Percentiles rank a stretch among this genome's conserved stretches.
phyloP scores from a whole-genome alignment of 108 stramenopile genomes.

The Cyclotella choctawhatcheeana region DNA sequence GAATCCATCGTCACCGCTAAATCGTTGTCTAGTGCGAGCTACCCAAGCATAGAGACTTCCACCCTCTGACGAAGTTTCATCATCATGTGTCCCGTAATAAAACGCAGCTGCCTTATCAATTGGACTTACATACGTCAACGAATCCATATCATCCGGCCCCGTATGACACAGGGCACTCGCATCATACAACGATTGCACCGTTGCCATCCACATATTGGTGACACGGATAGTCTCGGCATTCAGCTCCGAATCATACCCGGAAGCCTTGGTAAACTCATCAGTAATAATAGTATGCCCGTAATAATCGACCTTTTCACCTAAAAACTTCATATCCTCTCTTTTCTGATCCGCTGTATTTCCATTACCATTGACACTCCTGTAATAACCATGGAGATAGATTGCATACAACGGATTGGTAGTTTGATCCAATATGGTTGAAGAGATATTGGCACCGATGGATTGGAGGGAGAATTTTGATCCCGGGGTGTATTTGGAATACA shows the following conservation, averaged over 20 bases:
- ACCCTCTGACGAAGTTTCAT: slow-evolving; percentile 52
- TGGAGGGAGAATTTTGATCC: slow-evolving; percentile 15
- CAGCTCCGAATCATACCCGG: slow-evolving; percentile 32
- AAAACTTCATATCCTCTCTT: slow-evolving; percentile 19
- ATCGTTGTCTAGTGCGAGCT: slow-evolving; percentile 48
- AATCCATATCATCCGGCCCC: slow-evolving; percentile 16
- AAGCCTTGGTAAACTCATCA: slow-evolving; percentile 27
- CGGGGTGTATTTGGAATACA: slow-evolving; percentile 11
- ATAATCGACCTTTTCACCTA: slow-evolving; percentile 24
- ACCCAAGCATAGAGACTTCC: slow-evolving; percentile 77
- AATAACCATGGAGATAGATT: slow-evolving; percentile 32
- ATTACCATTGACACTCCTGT: slow-evolving; percentile 27
- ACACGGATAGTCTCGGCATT: slow-evolving; percentile 46
- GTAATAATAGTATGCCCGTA: slow-evolving; percentile 42
- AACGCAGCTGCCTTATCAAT: slow-evolving; percentile 77
- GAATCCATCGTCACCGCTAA: slow-evolving; percentile 50
- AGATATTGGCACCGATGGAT: background rate
- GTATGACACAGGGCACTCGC: slow-evolving; percentile 52
- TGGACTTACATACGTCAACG: slow-evolving; percentile 25
- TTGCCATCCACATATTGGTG: slow-evolving; percentile 78
- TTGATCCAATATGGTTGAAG: slow-evolving; percentile 1
- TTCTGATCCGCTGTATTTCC: background rate
- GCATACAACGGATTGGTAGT: slow-evolving; percentile 33
- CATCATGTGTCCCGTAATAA: slow-evolving; percentile 74
- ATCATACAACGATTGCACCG: slow-evolving; percentile 62